These are phyloP conservation scores for Cladophialophora chaetospira DNA, from an alignment of 2,329 filamentous ascomycete genomes.

Conservation along the genomic window DNA sequence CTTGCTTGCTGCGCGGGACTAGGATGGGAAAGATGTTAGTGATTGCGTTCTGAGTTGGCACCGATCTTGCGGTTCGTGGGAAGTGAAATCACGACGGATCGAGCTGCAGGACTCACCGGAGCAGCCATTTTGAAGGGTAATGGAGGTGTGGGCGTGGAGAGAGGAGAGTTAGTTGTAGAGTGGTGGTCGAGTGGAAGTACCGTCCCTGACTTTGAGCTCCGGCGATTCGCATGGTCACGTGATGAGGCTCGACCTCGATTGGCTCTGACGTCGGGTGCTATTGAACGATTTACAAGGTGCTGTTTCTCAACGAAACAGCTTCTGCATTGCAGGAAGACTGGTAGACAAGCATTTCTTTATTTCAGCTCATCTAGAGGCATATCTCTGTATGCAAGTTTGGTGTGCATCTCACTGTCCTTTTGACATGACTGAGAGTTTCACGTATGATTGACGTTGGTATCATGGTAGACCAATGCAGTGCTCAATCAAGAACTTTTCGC, in stretches of 20 bases:
- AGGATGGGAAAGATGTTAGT: slow-evolving; percentile 38
- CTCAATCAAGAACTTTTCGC: slow-evolving; percentile 20
- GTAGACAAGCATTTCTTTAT: slow-evolving; percentile 8
- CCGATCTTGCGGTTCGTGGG: not conserved
- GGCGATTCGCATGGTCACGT: slow-evolving; percentile 19
- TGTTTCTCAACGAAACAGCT: not conserved
- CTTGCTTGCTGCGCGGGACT: slow-evolving; percentile 98
- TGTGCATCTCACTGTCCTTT: slow-evolving; percentile 1
- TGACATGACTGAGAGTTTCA: too few species aligned
- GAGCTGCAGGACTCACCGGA: slow-evolving; percentile 31
- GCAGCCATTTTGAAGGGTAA: slow-evolving; percentile 47
- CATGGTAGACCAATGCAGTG: slow-evolving; percentile 16
- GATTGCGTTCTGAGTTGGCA: not conserved
- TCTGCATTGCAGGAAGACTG: too few species aligned
- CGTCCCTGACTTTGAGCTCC: slow-evolving; percentile 17
- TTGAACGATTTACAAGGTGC: not conserved
- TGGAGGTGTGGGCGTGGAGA: slow-evolving; percentile 21
- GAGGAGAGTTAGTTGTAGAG: slow-evolving; percentile 14
- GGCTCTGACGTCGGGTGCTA: not conserved
- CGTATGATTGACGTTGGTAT: too few species aligned
- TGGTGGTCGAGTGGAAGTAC: slow-evolving; percentile 16
- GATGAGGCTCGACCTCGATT: not conserved
- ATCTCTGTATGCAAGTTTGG: slow-evolving; percentile 6
- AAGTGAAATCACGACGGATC: slow-evolving; percentile 48
- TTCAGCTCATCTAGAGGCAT: slow-evolving; percentile 17